These are phyloP conservation scores for Myriosclerotinia scirpicola DNA, from an alignment of 2,329 filamentous ascomycete genomes.

Conservation along the genomic window DNA sequence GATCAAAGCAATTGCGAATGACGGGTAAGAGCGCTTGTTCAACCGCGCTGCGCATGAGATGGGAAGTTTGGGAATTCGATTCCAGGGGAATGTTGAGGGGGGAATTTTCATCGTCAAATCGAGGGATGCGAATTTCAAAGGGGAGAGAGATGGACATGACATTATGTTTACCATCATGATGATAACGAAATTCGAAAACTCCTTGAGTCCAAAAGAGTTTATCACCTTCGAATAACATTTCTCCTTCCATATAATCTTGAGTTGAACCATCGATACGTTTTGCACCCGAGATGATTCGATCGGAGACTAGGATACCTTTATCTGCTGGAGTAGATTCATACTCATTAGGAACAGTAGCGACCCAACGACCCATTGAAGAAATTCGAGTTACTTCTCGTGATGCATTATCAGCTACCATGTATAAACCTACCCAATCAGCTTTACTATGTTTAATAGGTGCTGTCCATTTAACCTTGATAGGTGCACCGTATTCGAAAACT, in stretches of 20 bases:
- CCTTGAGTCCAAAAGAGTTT: conserved; percentile 98
- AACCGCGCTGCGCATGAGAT: conserved; percentile 65
- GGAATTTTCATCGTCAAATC: conserved; percentile 72
- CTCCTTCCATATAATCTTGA: conserved; percentile 67
- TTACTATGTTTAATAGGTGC: conserved; percentile 85
- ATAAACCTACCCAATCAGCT: conserved; percentile 93
- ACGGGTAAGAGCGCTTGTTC: conserved; percentile 78
- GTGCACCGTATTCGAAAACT: conserved; percentile 83
- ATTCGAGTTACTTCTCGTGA: conserved; percentile 82
- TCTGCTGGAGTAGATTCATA: conserved; percentile 78
- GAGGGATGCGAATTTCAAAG: conserved; percentile 83
- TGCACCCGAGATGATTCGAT: conserved; percentile 55
- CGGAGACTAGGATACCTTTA: conserved; percentile 69
- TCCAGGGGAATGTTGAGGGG: background rate
- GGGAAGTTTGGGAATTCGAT: conserved; percentile 53
- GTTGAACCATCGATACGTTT: conserved; percentile 50
- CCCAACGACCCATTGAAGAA: conserved; percentile 85
- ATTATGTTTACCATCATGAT: conserved; percentile 88
- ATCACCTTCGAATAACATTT: conserved; percentile 85
- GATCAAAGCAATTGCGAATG: conserved; percentile 88
- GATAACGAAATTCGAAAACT: conserved; percentile 95
- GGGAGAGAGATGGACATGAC: conserved; percentile 93
- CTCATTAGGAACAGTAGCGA: conserved; percentile 71
- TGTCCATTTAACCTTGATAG: conserved; percentile 86
- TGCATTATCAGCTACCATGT: conserved; percentile 92